Conservation (phyloP, 805 yeast genomes). For the Maudiozyma saulgeensis region DNA sequence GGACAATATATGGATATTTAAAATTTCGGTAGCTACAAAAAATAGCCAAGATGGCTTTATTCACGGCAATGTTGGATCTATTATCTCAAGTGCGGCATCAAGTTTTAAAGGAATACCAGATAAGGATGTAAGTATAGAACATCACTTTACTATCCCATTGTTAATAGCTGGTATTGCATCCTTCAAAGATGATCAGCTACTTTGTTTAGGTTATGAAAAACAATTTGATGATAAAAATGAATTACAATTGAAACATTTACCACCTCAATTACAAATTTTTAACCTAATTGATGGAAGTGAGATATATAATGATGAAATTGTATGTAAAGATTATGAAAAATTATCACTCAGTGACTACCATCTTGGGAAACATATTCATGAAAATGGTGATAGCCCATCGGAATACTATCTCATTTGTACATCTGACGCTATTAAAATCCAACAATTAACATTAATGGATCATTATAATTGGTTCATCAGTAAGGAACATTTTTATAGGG, state of each 20-base stretch:
- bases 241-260: conserved; percentile 27
- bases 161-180: conserved; percentile 70
- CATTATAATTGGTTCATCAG: conserved; percentile 64
- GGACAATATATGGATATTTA: conserved; percentile 60
- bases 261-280: conserved; percentile 70
- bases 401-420: conserved; percentile 69
- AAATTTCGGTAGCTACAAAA: conserved; percentile 28
- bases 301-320: conserved; percentile 68
- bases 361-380: conserved; percentile 44
- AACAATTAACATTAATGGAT: conserved; percentile 61
- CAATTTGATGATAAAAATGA: conserved; percentile 22
- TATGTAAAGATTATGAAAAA: conserved; percentile 44
- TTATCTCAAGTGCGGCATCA: conserved; percentile 33
- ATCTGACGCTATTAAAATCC: conserved; percentile 68
- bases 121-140: conserved; percentile 32
- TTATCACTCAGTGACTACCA: conserved; percentile 77
- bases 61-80: conserved; percentile 18
- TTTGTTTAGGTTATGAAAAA: conserved; percentile 30
- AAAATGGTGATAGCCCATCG: conserved; percentile 19
- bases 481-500: conserved; percentile 45
- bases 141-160: conserved; percentile 33
- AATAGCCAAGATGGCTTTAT: conserved; percentile 1
- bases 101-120: conserved; percentile 39
- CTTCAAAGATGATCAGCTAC: conserved; percentile 61
- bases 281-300: conserved; percentile 62